These are phyloP conservation scores for Phytopythium oedochilum DNA, from an alignment of 352 stramenopile species.

Conservation along the genomic window DNA sequence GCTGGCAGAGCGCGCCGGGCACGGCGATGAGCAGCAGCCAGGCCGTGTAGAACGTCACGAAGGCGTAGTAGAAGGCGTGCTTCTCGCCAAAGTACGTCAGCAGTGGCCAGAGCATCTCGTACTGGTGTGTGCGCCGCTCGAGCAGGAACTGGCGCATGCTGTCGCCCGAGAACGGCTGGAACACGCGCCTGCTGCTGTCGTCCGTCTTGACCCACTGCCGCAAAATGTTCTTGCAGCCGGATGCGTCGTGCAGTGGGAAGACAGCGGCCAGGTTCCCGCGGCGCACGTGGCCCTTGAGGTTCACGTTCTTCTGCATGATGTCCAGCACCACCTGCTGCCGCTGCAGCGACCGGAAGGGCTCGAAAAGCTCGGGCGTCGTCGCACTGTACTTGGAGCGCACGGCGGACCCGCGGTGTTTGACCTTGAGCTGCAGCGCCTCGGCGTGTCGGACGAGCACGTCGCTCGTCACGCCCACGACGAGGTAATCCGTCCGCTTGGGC, in stretches of 20 bases:
- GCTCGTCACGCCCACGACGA: slow-evolving; percentile 54
- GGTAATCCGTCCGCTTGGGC: slow-evolving; percentile 26
- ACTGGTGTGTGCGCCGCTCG: slow-evolving; percentile 55
- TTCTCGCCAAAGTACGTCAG: slow-evolving; percentile 84
- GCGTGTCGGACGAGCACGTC: slow-evolving; percentile 56
- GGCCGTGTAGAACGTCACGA: slow-evolving; percentile 66
- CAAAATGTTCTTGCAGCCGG: slow-evolving; percentile 58
- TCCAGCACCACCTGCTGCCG: slow-evolving; percentile 73
- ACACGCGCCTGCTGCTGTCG: slow-evolving; percentile 20
- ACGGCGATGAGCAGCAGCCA: slow-evolving; percentile 63
- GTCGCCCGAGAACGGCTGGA: slow-evolving; percentile 46
- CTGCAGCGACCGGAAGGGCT: slow-evolving; percentile 69
- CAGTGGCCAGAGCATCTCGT: slow-evolving; percentile 78
- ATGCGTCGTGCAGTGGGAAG: slow-evolving; percentile 63
- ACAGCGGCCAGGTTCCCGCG: slow-evolving; percentile 49
- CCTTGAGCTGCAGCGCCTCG: slow-evolving; percentile 58
- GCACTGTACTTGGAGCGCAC: slow-evolving; percentile 51
- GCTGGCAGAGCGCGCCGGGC: slow-evolving; percentile 38
- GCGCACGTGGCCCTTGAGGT: slow-evolving; percentile 52
- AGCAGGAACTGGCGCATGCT: slow-evolving; percentile 56
- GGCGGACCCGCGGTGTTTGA: slow-evolving; percentile 63
- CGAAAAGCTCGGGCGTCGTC: slow-evolving; percentile 37
- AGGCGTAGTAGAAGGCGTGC: slow-evolving; percentile 76
- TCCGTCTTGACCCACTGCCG: slow-evolving; percentile 52
- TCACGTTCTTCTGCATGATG: slow-evolving; percentile 69